Evolutionary conservation across 2,329 filamentous ascomycete species (phyloP).

Genomic region (Apiospora marii): DNA sequence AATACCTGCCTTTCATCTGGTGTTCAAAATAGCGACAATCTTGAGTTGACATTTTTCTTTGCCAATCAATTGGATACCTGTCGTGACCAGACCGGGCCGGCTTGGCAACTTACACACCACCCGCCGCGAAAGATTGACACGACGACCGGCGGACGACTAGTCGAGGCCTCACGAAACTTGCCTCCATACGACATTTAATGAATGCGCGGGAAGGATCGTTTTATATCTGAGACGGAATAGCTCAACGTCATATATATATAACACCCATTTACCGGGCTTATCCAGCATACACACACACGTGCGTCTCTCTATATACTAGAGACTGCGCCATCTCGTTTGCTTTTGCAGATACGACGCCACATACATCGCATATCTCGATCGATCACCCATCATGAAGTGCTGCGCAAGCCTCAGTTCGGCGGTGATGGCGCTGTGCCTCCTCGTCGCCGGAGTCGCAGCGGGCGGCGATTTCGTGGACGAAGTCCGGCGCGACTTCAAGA

Average conservation of each 20-base stretch:
- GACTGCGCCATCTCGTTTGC: neutral
- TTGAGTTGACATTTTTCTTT: neutral
- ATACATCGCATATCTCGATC: neutral
- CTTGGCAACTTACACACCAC: neutral
- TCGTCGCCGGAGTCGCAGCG: constrained; percentile 17
- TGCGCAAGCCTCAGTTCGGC: constrained; percentile 11
- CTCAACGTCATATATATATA: neutral
- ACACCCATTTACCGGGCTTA: neutral
- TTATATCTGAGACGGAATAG: neutral
- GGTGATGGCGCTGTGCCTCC: constrained; percentile 21
- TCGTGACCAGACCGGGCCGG: neutral
- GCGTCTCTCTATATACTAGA: neutral
- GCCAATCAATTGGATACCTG: neutral
- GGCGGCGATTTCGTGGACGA: constrained; percentile 40
- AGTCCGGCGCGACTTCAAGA: constrained; percentile 46
- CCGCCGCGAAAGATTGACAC: neutral
- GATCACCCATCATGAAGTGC: constrained; percentile 26
- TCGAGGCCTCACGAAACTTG: neutral
- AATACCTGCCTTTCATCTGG: neutral
- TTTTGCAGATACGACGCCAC: neutral
- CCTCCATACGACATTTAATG: neutral
- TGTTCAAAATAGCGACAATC: neutral
- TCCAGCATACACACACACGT: neutral
- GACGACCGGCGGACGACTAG: neutral
- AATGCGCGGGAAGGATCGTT: neutral